phyloP scores from a whole-genome alignment of 2,329 filamentous ascomycete genomes.

The Lasiodiplodia citricola region DNA sequence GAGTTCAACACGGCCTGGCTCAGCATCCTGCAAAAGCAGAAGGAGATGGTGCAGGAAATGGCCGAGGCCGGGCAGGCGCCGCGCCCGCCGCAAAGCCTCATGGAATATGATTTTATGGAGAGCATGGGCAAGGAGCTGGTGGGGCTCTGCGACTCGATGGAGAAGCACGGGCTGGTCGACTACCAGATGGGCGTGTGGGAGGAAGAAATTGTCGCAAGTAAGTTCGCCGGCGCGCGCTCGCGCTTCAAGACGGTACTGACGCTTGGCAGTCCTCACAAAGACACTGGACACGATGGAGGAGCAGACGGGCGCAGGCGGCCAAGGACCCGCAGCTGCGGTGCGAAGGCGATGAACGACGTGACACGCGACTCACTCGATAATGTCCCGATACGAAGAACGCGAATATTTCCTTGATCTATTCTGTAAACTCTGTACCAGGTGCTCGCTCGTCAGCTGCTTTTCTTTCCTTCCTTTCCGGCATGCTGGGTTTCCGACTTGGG shows the following conservation, averaged over 20 bases:
- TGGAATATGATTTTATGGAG: conserved; percentile 72
- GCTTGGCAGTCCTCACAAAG: conserved; percentile 54
- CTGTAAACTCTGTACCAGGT: conserved; percentile 21
- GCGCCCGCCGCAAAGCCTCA: conserved; percentile 65
- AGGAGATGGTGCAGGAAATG: conserved; percentile 69
- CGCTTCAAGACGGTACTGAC: background rate
- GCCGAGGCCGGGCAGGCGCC: conserved; percentile 64
- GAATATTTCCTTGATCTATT: conserved; percentile 21
- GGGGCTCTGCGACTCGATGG: conserved; percentile 81
- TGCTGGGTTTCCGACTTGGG: conserved; percentile 6
- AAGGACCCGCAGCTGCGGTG: conserved; percentile 36
- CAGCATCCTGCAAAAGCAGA: conserved; percentile 80
- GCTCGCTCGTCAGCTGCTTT: conserved; percentile 11
- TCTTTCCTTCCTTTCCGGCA: conserved; percentile 20
- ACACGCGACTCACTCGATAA: conserved; percentile 23
- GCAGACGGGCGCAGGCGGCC: conserved; percentile 34
- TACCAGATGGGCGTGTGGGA: conserved; percentile 98
- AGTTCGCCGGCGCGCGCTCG: conserved; percentile 44
- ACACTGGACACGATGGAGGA: conserved; percentile 61
- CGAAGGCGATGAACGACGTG: conserved; percentile 40
- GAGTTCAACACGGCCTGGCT: conserved; percentile 96
- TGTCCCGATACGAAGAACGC: conserved; percentile 26
- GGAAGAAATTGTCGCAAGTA: conserved; percentile 85
- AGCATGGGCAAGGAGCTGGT: conserved; percentile 84
- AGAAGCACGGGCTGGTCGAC: conserved; percentile 92